Evolutionary conservation across 2,329 filamentous ascomycete species (phyloP), one percentile per base, ranked within the genome.

Genomic region (Catunica adiposa): DNA sequence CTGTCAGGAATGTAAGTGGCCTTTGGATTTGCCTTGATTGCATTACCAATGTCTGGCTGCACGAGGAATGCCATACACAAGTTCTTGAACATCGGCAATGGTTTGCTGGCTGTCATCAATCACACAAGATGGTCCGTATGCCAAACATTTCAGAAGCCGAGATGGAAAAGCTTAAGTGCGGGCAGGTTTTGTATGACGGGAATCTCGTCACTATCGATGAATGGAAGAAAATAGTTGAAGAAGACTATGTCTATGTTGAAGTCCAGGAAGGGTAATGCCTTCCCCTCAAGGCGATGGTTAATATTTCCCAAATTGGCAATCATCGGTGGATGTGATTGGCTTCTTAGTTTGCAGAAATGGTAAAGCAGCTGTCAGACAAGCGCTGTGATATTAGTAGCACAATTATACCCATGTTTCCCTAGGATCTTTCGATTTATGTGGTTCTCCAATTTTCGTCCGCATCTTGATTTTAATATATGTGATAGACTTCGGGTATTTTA

Each of bases 21-120:
- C 44, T 48, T 3, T 48, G 22, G 17, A 29, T 53, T 14, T 53
- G 51, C 51, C 20, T 40, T 20, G 51, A 53, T 25, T 53, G 51
- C 20, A n/a, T 40, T n/a, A 17, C 20, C 20, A 26, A 53, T 40
- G 31, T 53, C 34, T 40, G 31, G 51, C 3, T 53, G 8, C 51
- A 53, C 20, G 14, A 37, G 8, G 31, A 40, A 17, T 53, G 51
- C 51, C 29, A 40, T 15, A n/a, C 15, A n/a, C 17, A 40, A 23
- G 51, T 53, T 7, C 15, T 40, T 6, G 15, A 53, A 9, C 17
- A 40, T 15, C 37, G 51, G 17, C 31, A 53, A 31, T 8, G 22
- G 14, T 53, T 40, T 25, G 31, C 51, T 11, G 23, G n/a, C 3
- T 53, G 51, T 25, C 51, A 53, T 25, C n/a, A 40, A 17, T 40